A percentile compares a stretch with the other conserved stretches of the same genome.
Conservation (phyloP, 2,329 filamentous ascomycete genomes). For the Aspergillus aculeatus region DNA sequence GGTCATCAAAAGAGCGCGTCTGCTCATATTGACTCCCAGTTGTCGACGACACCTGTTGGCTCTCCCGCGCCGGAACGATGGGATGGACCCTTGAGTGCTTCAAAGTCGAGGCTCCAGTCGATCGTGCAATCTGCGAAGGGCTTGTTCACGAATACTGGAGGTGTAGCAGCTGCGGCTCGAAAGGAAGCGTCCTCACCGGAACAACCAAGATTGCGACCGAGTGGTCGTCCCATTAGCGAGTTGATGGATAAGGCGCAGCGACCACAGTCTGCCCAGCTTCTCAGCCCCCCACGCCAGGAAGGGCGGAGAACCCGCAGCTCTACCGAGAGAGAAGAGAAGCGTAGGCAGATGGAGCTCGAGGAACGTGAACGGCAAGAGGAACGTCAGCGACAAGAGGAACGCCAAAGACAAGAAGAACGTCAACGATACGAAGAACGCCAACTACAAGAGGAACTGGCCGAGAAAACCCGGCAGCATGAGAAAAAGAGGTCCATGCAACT, state of each 20-base stretch:
- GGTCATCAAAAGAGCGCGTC: conserved; percentile 61
- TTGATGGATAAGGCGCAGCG: conserved; percentile 18
- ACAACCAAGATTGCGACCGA: conserved; percentile 30
- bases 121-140: conserved; percentile 85
- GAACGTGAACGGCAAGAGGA: background rate
- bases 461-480: conserved; percentile 30
- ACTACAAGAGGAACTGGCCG: conserved; percentile 36
- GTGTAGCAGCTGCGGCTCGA: conserved; percentile 58
- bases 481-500: conserved; percentile 31
- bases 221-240: conserved; percentile 28
- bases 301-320: conserved; percentile 57
- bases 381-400: no score
- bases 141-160: conserved; percentile 73
- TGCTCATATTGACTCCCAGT: conserved; percentile 53
- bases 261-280: conserved; percentile 22
- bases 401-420: no score
- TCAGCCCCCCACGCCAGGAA: conserved; percentile 37
- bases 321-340: conserved; percentile 53
- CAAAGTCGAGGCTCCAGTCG: conserved; percentile 88
- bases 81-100: conserved; percentile 84
- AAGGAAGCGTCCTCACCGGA: conserved; percentile 53
- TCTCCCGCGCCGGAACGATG: conserved; percentile 53
- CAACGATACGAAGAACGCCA: conserved; percentile 10
- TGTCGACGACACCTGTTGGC: conserved; percentile 57
- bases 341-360: conserved; percentile 34